Evolutionary conservation across 495 filamentous ascomycete species (phyloP).

Genomic region (Lophium mytilinum): DNA sequence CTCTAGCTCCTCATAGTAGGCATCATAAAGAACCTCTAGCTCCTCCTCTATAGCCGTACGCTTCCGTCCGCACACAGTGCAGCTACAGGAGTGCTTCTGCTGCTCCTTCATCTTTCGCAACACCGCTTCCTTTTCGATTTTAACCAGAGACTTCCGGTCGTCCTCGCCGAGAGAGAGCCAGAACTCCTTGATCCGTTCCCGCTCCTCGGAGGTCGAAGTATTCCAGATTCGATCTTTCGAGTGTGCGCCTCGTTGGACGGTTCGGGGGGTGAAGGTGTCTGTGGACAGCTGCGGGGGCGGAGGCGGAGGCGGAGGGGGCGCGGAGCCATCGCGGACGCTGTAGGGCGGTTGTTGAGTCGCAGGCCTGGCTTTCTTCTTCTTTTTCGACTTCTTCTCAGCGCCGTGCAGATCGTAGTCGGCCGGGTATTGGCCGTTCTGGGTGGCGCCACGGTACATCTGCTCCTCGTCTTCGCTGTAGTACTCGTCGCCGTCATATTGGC

Average conservation of each 20-base stretch:
- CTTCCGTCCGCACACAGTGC: slow-evolving; percentile 93
- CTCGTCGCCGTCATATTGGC: slow-evolving; percentile 35
- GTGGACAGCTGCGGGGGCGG: slow-evolving; percentile 22
- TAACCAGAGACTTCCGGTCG: slow-evolving; percentile 86
- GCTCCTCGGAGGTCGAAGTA: slow-evolving; percentile 83
- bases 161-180: slow-evolving; percentile 96
- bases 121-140: slow-evolving; percentile 97
- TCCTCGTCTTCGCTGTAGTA: slow-evolving; percentile 39
- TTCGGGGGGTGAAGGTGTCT: slow-evolving; percentile 13
- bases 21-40: slow-evolving; percentile 96
- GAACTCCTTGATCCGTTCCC: slow-evolving; percentile 95
- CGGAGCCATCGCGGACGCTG: slow-evolving; percentile 3
- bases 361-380: slow-evolving; percentile 50
- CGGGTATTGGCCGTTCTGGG: slow-evolving; percentile 22
- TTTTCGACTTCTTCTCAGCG: slow-evolving; percentile 53
- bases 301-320: slow-evolving; percentile 24
- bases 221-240: slow-evolving; percentile 90
- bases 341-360: slow-evolving; percentile 18
- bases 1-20: slow-evolving; percentile 96
- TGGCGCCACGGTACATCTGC: slow-evolving; percentile 14
- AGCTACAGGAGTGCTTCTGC: slow-evolving; percentile 98
- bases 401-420: slow-evolving; percentile 3
- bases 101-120: slow-evolving; percentile 99
- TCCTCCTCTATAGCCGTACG: slow-evolving; percentile 97
- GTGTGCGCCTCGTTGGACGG: slow-evolving; percentile 9